Percentiles rank a stretch among this genome's conserved stretches.
Evolutionary conservation across 2,329 filamentous ascomycete species (phyloP).

Genomic region (Epichloe coenophiala): DNA sequence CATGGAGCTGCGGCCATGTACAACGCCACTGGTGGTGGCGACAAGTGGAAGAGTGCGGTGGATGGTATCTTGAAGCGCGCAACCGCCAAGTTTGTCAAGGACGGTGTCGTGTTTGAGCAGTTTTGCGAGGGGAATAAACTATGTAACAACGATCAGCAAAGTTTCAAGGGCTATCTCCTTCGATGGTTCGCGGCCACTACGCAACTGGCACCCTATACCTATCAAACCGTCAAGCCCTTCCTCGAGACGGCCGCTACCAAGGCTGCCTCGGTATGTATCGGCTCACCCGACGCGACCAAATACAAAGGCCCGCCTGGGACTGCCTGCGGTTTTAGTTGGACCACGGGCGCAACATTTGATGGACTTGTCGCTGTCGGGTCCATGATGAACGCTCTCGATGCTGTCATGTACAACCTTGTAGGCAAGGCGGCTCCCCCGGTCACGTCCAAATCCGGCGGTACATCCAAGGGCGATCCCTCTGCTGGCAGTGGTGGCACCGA

Average conservation of each 20-base stretch:
- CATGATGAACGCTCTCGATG: conserved; percentile 54
- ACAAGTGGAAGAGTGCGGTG: conserved; percentile 43
- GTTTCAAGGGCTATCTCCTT: conserved; percentile 63
- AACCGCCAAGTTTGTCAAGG: conserved; percentile 38
- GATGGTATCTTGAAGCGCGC: conserved; percentile 42
- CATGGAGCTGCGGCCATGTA: conserved; percentile 49
- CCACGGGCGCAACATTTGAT: conserved; percentile 38
- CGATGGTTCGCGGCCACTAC: conserved; percentile 49
- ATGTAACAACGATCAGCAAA: conserved; percentile 60
- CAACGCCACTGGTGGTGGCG: conserved; percentile 38
- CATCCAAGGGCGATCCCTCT: conserved; percentile 34
- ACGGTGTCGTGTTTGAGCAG: conserved; percentile 46
- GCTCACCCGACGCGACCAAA: conserved; percentile 23
- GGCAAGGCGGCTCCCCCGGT: conserved; percentile 33
- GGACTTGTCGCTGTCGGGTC: conserved; percentile 49
- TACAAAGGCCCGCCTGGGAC: conserved; percentile 42
- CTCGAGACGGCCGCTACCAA: conserved; percentile 36
- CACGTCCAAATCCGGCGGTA: conserved; percentile 45
- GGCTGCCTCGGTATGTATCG: conserved; percentile 38
- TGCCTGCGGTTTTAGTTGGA: conserved; percentile 58
- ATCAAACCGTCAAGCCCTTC: conserved; percentile 34
- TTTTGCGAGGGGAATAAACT: conserved; percentile 47
- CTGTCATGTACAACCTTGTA: conserved; percentile 48
- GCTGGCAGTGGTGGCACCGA: conserved; percentile 14
- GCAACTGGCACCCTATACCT: conserved; percentile 40